Base-by-base conservation (phyloP, 805 yeast genomes). In the Wickerhamiella bombiphila region DNA sequence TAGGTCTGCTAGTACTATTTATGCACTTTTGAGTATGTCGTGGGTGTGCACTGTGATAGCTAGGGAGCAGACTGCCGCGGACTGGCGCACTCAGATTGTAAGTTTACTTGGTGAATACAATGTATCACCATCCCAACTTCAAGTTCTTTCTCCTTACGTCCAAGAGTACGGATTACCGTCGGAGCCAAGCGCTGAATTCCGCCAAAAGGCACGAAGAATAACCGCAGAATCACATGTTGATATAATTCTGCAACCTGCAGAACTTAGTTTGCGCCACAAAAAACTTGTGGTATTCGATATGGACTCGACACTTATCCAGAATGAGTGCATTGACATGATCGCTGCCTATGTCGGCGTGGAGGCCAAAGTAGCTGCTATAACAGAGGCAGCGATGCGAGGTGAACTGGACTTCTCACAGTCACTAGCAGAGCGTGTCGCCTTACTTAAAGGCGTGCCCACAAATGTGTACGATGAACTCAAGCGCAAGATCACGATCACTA, bases 241-340 rank as follows among this genome's bases (percentile, higher is more conserved):
- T 5, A 52, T 66, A 5, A 75, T 69, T 8, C 55, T 68, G 22
- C 75, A 70, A 46, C 52, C 44, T 13, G 35, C 43, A 26, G 46
- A 54, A 22, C 47, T 5, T 28, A 13, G 5, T 6, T 22, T 51
- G 38, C 34, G 62, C 65, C 54, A 58, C 54, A 49, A 52, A 52
- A 69, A 72, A 50, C 63, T 91, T 35, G 76, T 81, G 43, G 81
- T 93, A 8, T 91, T 91, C 54, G 99, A 91, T 52, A 91, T 91
- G 98, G 99, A 91, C 62, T 85, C 96, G 0, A 91, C 99, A 0
- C 63, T 91, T 53, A 91, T 91, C 46, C 76, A 80, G 56, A 97
- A 91, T 59, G 99, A 91, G 60, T 96, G 91, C 29, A 91, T 91
- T 48, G 99, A 91, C 54, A 59, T 91, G 53, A 88, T 91, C 47